These are phyloP conservation scores for Vachellia pachyceras DNA, from an alignment of 306 rosid species.

Conservation along the genomic window DNA sequence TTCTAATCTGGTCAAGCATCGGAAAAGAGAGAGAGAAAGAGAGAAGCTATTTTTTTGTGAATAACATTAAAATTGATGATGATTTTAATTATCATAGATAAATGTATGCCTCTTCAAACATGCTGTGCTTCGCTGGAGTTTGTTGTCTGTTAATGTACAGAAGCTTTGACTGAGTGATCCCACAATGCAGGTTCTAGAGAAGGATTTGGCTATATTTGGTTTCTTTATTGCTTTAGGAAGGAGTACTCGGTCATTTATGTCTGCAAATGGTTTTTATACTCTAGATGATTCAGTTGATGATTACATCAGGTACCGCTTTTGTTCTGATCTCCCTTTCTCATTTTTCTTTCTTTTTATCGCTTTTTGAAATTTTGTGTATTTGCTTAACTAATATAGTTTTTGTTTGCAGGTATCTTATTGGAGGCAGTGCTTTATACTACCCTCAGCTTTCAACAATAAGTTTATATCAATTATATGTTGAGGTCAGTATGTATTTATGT, in stretches of 20 bases:
- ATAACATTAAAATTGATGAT: constrained; percentile 30
- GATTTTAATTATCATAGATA: constrained; percentile 23
- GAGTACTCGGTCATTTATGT: constrained; percentile 77
- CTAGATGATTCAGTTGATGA: constrained; percentile 74
- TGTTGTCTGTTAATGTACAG: background rate
- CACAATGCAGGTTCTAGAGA: constrained; percentile 87
- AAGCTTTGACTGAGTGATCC: constrained; percentile 41
- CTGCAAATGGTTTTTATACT: constrained; percentile 75
- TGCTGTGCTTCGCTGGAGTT: constrained; percentile 17
- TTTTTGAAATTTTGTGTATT: constrained; percentile 39
- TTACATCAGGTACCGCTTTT: constrained; percentile 73
- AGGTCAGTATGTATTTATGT: constrained; percentile 67
- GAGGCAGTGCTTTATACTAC: constrained; percentile 93
- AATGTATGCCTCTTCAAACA: constrained; percentile 25
- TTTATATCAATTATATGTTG: constrained; percentile 91
- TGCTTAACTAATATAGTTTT: constrained; percentile 37
- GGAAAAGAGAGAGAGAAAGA: background rate
- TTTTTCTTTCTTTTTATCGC: constrained; percentile 11
- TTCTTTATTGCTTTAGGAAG: constrained; percentile 98
- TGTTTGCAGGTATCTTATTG: constrained; percentile 80
- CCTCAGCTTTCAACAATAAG: constrained; percentile 98
- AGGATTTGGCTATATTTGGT: constrained; percentile 96
- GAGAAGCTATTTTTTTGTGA: background rate
- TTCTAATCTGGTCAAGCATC: background rate
- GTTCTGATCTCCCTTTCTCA: constrained; percentile 26